These are phyloP conservation scores for Aspergillus felis DNA, from an alignment of 2,329 filamentous ascomycete species.

Conservation along the genomic window DNA sequence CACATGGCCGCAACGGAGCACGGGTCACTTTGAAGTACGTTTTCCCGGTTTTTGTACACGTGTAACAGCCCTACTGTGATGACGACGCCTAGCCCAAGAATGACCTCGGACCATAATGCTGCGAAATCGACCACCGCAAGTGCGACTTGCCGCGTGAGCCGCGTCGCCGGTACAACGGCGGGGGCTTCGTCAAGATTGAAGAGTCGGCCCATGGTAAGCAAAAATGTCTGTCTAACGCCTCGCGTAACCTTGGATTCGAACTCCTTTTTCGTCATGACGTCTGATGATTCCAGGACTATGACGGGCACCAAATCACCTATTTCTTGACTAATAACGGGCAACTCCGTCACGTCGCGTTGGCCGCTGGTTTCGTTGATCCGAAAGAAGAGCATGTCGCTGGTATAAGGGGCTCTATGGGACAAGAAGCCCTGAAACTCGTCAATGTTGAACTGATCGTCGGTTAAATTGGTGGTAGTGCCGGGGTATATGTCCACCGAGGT, in stretches of 20 bases:
- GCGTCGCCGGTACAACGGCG: constrained; percentile 16
- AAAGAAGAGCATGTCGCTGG: constrained; percentile 32
- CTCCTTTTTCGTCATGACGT: constrained; percentile 24
- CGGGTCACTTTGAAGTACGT: constrained; percentile 30
- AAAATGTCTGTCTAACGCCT: constrained; percentile 28
- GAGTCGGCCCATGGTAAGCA: constrained; percentile 27
- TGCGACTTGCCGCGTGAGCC: constrained; percentile 23
- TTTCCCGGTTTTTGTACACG: constrained; percentile 24
- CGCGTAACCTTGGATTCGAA: constrained; percentile 24
- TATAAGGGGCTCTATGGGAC: constrained; percentile 28
- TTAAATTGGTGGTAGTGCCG: constrained; percentile 17
- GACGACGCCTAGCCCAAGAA: constrained; percentile 21
- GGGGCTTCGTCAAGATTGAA: constrained; percentile 27
- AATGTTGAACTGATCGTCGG: constrained; percentile 24
- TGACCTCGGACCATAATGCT: constrained; percentile 26
- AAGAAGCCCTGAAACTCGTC: constrained; percentile 29
- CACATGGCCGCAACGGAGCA: constrained; percentile 34
- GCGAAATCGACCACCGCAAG: constrained; percentile 28
- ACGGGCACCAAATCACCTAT: constrained; percentile 28
- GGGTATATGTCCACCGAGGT: constrained; percentile 19
- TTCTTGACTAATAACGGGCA: constrained; percentile 30
- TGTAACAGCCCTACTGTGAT: constrained; percentile 25
- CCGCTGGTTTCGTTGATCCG: constrained; percentile 25
- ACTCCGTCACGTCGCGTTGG: constrained; percentile 23
- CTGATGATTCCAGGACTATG: constrained; percentile 26